A percentile compares a stretch with the other conserved stretches of the same genome.
Conservation (phyloP, 768 basidiomycete genomes). For the Pulveroboletus sp. region DNA sequence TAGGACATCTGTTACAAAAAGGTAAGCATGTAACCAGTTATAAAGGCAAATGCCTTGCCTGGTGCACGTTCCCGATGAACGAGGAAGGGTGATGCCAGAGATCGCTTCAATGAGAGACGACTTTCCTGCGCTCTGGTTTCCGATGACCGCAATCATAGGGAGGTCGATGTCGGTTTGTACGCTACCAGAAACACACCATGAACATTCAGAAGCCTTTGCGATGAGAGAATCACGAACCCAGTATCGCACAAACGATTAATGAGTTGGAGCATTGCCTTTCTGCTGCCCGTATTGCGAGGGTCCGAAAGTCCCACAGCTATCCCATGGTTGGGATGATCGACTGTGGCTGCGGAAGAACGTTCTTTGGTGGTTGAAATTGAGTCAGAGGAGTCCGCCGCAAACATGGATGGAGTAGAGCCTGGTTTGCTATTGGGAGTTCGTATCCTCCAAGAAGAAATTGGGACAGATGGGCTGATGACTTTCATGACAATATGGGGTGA, state of each 20-base stretch:
- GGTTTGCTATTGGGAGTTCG: not conserved
- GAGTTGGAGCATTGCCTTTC: slow-evolving; percentile 53
- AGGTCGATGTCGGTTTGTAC: slow-evolving; percentile 69
- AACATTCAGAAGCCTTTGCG: not conserved
- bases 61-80: slow-evolving; percentile 73
- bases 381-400: not conserved
- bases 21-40: not conserved
- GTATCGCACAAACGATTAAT: slow-evolving; percentile 59
- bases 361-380: not conserved
- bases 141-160: slow-evolving; percentile 70
- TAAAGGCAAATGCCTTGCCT: slow-evolving; percentile 38
- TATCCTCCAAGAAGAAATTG: not conserved
- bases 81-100: slow-evolving; percentile 65
- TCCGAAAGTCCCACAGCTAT: slow-evolving; percentile 51
- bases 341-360: not conserved
- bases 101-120: slow-evolving; percentile 77
- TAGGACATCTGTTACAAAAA: slow-evolving; percentile 46
- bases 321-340: not conserved
- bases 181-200: slow-evolving; percentile 29
- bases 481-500: not conserved
- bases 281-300: slow-evolving; percentile 36
- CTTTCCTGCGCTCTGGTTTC: slow-evolving; percentile 71
- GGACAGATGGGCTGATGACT: too few relatives aligned
- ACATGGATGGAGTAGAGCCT: not conserved
- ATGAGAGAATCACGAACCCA: slow-evolving; percentile 39